These are phyloP conservation scores for Antarctomyces pellizariae DNA, from an alignment of 495 filamentous ascomycete genomes.

Conservation along the genomic window DNA sequence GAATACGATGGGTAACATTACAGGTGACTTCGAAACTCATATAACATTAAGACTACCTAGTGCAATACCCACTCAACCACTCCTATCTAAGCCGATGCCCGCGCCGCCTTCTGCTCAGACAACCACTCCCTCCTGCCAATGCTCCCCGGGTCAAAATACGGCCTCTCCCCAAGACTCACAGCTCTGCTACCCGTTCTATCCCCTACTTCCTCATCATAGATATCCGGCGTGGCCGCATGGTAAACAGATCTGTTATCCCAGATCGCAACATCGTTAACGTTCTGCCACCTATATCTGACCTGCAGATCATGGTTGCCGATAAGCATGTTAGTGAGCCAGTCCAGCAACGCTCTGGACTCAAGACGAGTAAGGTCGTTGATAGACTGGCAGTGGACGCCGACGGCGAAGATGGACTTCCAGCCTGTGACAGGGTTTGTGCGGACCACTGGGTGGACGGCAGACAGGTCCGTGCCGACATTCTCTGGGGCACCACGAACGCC, in stretches of 20 bases:
- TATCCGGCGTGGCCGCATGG: constrained; percentile 52
- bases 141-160: constrained; percentile 40
- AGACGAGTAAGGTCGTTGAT: constrained; percentile 45
- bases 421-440: constrained; percentile 70
- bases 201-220: constrained; percentile 28
- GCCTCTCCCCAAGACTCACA: constrained; percentile 43
- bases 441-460: constrained; percentile 43
- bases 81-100: background rate
- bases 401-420: constrained; percentile 49
- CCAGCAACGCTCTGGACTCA: constrained; percentile 37
- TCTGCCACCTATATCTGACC: constrained; percentile 41
- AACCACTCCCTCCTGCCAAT: constrained; percentile 34
- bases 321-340: constrained; percentile 37
- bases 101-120: constrained; percentile 6
- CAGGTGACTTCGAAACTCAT: too few relatives aligned
- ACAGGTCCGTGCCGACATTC: constrained; percentile 38
- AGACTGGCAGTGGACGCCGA: constrained; percentile 33
- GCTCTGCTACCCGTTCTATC: constrained; percentile 35
- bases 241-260: constrained; percentile 59
- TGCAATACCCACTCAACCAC: too few relatives aligned
- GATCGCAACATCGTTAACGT: constrained; percentile 41
- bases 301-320: constrained; percentile 64
- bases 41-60: too few relatives aligned
- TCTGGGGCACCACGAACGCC: constrained; percentile 37
- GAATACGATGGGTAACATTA: too few relatives aligned